Base-by-base conservation (phyloP, 805 yeast genomes). In the Novakomyces olei region DNA sequence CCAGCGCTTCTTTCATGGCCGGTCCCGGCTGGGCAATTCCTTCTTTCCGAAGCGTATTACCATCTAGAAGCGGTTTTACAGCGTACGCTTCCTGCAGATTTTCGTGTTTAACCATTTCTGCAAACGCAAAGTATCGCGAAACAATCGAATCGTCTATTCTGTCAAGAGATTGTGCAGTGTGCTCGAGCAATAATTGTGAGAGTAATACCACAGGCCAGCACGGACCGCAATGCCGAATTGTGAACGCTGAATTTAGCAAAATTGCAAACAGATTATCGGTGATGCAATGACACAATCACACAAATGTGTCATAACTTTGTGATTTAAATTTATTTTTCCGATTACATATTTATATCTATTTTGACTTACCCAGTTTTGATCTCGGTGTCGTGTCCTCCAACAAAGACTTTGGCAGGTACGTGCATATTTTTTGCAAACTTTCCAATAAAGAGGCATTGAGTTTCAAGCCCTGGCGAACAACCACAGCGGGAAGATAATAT, bases 1-100 rank as follows among this genome's bases (percentile, higher is more conserved):
- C 67, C 37, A 68, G 62, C 5, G 71, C 51, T 5, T 51, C 51
- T 5, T 67, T 59, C 63, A 85, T 60, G 94, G 95, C 81, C 4
- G 83, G 81, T 0, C 98, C 98, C 0, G 85, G 78, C 45, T 73
- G 75, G 35, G 58, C 55, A 5, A 30, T 53, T 19, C 76, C 50
- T 15, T 57, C 50, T 27, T 56, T 51, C 33, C 64, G 54, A 29
- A 85, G 50, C 29, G 66, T 64, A 42, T 76, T 79, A 10, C 98
- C 92, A 49, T 78, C 80, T 8, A 83, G 50, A 5, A 78, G 40
- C 1, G 85, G 77, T 44, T 68, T 75, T 36, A 74, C 37, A 0
- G 44, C 47, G 44, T 67, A 60, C 0, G 63, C 69, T 2, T 58
- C 46, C 2, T 40, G 44, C 31, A 77, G 54, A 5, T 49, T 49